Base-by-base conservation (phyloP, 139 green algal genomes). In the Volvox africanus region DNA sequence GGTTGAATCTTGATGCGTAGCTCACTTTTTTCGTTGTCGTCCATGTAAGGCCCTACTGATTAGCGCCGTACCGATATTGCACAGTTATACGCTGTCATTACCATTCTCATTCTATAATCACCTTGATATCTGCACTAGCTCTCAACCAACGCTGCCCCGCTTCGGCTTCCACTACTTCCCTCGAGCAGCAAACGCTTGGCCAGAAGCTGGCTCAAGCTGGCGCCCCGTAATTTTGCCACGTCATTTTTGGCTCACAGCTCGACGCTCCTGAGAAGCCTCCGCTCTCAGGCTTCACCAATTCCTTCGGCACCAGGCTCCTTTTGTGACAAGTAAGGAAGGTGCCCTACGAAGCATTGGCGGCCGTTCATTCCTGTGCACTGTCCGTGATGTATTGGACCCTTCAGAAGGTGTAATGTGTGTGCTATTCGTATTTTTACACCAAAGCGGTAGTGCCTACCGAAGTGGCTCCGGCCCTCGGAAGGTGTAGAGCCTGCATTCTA, bases 241-340 rank as follows among this genome's bases (percentile, higher is more conserved):
- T 76, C 67, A 22, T 68, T 89, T 2, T 80, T 89, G 37, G 83
- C 83, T 67, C 83, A 68, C 12, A 80, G 83, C 83, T 69, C 83
- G 26, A 67, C 82, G 21, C 65, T 88, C 82, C 82, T 88, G 62
- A 65, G 82, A 36, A 88, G 82, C 21, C 62, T 88, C 12, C 30
- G 33, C 65, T 79, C 65, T 88, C 82, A 75, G 82, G 65, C 61
- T 35, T 36, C 65, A 20, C 9, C 13, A 44, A 33, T 3, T 71
- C 24, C 44, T 12, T 73, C 37, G 50, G 69, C 80, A 20, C 61
- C 78, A 84, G 37, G 80, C 37, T 86, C 80, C 50, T 26, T 55
- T 24, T 71, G 37, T 28, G 44, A 86, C 80, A 86, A 55, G 80
- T 86, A 44, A 67, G 78, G 78, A 32, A 35, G 30, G 30, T 11